These are phyloP conservation scores for Malus hybrid DNA, from an alignment of 331 rosid genomes.

Conservation along the genomic window DNA sequence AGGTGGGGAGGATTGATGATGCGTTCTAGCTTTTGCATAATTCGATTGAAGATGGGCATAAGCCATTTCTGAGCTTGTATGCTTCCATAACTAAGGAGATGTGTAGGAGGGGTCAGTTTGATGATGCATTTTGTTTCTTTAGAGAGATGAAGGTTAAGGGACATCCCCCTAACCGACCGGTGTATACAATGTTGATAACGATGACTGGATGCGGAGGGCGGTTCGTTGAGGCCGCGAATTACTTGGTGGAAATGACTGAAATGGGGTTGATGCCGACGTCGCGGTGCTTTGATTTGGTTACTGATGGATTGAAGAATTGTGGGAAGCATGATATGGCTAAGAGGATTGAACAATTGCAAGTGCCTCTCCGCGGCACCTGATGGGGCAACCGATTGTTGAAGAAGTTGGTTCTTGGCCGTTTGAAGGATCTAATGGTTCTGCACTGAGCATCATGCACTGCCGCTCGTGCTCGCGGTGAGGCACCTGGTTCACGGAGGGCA, in stretches of 20 bases:
- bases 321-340: slow-evolving; percentile 84
- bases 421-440: background rate
- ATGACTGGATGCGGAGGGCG: slow-evolving; percentile 83
- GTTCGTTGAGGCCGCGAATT: slow-evolving; percentile 74
- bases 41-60: slow-evolving; percentile 58
- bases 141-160: slow-evolving; percentile 84
- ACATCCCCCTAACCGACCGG: slow-evolving; percentile 92
- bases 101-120: slow-evolving; percentile 74
- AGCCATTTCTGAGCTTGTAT: slow-evolving; percentile 72
- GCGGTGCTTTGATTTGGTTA: slow-evolving; percentile 75
- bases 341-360: slow-evolving; percentile 71
- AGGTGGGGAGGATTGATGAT: slow-evolving; percentile 54
- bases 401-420: background rate
- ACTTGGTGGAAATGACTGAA: slow-evolving; percentile 76
- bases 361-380: slow-evolving; percentile 41
- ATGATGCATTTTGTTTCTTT: slow-evolving; percentile 83
- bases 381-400: background rate
- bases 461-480: too few species aligned
- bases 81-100: slow-evolving; percentile 70
- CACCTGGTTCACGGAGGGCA: background rate
- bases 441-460: background rate
- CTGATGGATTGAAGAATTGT: slow-evolving; percentile 79
- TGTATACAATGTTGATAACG: slow-evolving; percentile 81
- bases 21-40: slow-evolving; percentile 60
- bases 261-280: slow-evolving; percentile 70